phyloP scores from a whole-genome alignment of 148 eudicot species.

The Rhododendron kiyosumense region DNA sequence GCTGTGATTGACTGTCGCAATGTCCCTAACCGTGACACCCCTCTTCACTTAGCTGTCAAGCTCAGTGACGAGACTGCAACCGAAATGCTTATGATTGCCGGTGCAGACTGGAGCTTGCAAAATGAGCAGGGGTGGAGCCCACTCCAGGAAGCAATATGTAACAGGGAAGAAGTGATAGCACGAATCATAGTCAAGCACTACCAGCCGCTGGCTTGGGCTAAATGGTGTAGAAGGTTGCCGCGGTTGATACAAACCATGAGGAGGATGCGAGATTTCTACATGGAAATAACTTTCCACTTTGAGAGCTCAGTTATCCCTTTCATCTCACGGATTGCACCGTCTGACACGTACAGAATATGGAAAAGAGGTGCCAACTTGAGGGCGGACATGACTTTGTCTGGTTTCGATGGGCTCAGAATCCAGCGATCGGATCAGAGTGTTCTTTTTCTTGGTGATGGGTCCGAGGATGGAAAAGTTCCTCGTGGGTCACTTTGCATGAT shows the following conservation, averaged over 20 bases:
- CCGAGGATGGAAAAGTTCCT: constrained; percentile 74
- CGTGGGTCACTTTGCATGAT: constrained; percentile 73
- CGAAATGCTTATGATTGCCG: constrained; percentile 84
- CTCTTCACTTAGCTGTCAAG: constrained; percentile 80
- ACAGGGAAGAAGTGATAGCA: constrained; percentile 67
- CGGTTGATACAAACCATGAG: constrained; percentile 62
- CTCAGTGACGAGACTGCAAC: constrained; percentile 61
- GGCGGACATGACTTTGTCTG: constrained; percentile 95
- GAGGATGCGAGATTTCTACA: constrained; percentile 86
- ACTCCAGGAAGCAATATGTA: constrained; percentile 84
- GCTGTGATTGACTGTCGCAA: constrained; percentile 69
- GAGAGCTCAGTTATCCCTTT: constrained; percentile 96
- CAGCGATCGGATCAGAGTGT: constrained; percentile 88
- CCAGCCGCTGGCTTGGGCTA: constrained; percentile 94
- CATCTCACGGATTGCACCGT: constrained; percentile 80
- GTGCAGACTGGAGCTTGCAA: constrained; percentile 95
- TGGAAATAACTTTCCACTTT: constrained; percentile 91
- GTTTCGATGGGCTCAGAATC: constrained; percentile 84
- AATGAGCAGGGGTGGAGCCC: constrained; percentile 96
- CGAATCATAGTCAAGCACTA: constrained; percentile 72
- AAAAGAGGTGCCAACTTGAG: constrained; percentile 86
- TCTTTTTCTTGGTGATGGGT: constrained; percentile 87
- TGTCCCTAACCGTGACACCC: constrained; percentile 76
- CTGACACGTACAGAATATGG: constrained; percentile 95
- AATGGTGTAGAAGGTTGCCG: constrained; percentile 92